These are phyloP conservation scores for Sphaerulina vaccinii DNA, from an alignment of 2,329 filamentous ascomycete genomes.

Conservation along the genomic window DNA sequence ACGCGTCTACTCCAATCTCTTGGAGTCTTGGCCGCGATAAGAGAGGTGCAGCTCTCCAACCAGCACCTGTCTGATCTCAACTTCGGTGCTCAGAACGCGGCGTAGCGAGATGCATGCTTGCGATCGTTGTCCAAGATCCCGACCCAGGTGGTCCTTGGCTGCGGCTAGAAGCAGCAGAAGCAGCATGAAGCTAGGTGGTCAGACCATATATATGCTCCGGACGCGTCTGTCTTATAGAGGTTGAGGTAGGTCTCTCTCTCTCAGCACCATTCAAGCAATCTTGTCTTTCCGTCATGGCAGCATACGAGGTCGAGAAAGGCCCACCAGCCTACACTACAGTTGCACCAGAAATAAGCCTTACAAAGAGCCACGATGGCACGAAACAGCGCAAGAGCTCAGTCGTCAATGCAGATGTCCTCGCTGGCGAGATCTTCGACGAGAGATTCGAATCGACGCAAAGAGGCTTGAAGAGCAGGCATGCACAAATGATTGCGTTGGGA, in stretches of 20 bases:
- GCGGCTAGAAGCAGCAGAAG: too few relatives aligned
- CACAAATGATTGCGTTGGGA: conserved; percentile 38
- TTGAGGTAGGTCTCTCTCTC: neutral
- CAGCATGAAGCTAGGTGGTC: too few relatives aligned
- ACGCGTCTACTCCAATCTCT: neutral
- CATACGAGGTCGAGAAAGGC: conserved; percentile 14
- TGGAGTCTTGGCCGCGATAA: neutral
- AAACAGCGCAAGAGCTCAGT: conserved; percentile 17
- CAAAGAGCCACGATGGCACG: conserved; percentile 14
- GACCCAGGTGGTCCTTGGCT: too few relatives aligned
- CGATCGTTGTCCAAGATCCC: too few relatives aligned
- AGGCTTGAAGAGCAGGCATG: conserved; percentile 42
- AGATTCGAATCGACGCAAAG: conserved; percentile 42
- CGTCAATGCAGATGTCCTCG: conserved; percentile 26
- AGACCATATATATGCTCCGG: too few relatives aligned
- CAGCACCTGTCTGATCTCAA: neutral
- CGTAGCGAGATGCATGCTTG: too few relatives aligned
- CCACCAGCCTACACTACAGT: conserved; percentile 1
- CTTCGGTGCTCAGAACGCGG: neutral
- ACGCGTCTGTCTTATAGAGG: neutral
- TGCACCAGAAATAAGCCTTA: conserved; percentile 3
- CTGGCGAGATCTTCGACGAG: conserved; percentile 27
- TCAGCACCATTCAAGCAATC: neutral
- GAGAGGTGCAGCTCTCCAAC: neutral
- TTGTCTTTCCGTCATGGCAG: conserved; percentile 11